Base-by-base conservation (phyloP, 768 basidiomycete species). In the Rhodotorula diobovata region DNA sequence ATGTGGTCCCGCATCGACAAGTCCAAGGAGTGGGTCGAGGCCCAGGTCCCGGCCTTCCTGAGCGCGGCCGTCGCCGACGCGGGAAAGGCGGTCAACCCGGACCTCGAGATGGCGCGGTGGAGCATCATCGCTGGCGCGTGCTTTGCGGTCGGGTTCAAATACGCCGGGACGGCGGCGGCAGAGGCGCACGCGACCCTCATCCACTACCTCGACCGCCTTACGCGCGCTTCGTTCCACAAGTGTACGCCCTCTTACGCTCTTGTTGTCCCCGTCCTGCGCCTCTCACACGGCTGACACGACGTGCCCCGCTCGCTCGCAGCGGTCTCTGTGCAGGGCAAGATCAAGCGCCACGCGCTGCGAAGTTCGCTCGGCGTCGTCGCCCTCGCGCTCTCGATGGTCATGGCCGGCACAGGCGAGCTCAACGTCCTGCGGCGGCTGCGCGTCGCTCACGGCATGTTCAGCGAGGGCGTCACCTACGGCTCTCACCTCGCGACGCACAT, bases 391-490 rank as follows among this genome's bases (percentile, higher is more conserved):
- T 88, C 90, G 78, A 89, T 95, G 85, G 89, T 98, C 54, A 95
- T 98, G 91, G 93, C 95, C 4, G 96, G 96, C 18, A 95, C 93
- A 0, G 96, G 96, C 8, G 93, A 98, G 80, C 86, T 97, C 61
- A 89, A 89, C 66, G 91, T 90, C 75, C 83, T 98, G 28, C 86
- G 91, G 30, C 86, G 93, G 32, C 84, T 98, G 21, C 86, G 96
- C 30, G 89, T 91, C 79, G 87, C 90, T 15, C 97, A 92, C 77
- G 95, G 93, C 35, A 88, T 92, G 85, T 87, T 88, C 83, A 87
- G 89, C 73, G 78, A 79, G 20, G 70, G 66, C 23, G 37, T 78
- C 59, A 77, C 71, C 30, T 98, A 94, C 76, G 93, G 93, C 2
- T 87, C 89, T 32, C 93, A 97, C 77, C 87, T 91, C 76, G 89